Conservation (phyloP, 495 filamentous ascomycete genomes). For the Penicillium samsonianum region DNA sequence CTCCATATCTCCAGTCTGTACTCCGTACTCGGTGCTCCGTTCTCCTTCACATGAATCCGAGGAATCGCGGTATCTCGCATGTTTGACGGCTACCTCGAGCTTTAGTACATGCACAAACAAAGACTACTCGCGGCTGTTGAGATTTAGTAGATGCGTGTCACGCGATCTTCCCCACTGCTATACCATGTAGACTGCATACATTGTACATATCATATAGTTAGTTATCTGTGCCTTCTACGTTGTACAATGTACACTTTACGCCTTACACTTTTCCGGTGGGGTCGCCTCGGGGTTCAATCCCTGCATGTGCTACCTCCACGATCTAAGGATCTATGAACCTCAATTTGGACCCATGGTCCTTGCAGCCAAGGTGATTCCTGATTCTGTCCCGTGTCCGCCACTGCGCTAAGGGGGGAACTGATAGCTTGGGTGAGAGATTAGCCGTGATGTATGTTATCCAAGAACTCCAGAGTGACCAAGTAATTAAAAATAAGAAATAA, state of each 20-base stretch:
- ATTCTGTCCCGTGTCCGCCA: conserved; percentile 21
- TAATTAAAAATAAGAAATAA: conserved; percentile 13
- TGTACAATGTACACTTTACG: neutral
- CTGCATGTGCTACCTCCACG: conserved; percentile 31
- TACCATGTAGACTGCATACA: neutral
- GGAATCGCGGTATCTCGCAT: conserved; percentile 27
- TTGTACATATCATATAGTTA: neutral
- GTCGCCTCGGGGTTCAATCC: conserved; percentile 21
- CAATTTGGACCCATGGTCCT: conserved; percentile 14
- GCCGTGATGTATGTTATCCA: neutral
- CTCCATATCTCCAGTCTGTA: neutral
- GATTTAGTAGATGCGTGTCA: neutral
- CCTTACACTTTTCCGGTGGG: neutral
- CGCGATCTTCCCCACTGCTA: neutral
- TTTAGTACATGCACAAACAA: conserved; percentile 4
- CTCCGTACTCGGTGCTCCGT: neutral
- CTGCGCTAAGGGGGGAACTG: conserved; percentile 4
- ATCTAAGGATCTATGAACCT: conserved; percentile 18
- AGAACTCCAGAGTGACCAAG: too few relatives aligned
- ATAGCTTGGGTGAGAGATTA: neutral
- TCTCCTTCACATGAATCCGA: conserved; percentile 30
- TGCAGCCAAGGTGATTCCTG: conserved; percentile 14
- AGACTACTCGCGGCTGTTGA: neutral
- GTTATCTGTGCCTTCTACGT: neutral
- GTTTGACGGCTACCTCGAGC: conserved; percentile 25